These are phyloP conservation scores for Calocybe indica DNA, from an alignment of 768 basidiomycete species.

Conservation along the genomic window DNA sequence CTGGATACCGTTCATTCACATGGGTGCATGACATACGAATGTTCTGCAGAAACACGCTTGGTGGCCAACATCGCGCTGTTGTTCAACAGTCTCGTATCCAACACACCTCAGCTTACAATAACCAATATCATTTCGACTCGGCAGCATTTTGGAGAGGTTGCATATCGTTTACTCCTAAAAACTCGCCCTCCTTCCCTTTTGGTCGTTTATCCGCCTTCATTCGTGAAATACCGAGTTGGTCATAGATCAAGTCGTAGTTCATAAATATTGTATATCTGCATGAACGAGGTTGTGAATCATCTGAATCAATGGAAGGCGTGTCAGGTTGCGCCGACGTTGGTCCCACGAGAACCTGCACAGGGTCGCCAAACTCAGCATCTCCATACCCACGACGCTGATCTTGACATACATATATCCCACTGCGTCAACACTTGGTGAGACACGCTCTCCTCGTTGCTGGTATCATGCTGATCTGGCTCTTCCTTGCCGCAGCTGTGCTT, in stretches of 20 bases:
- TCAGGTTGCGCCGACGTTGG: too few relatives aligned
- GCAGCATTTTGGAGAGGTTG: not conserved
- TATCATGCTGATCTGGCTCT: not conserved
- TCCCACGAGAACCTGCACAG: too few relatives aligned
- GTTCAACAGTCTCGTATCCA: not conserved
- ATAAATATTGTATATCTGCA: too few relatives aligned
- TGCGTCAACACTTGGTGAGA: not conserved
- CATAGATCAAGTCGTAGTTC: too few relatives aligned
- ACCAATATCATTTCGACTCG: not conserved
- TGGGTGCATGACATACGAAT: not conserved
- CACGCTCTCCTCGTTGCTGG: too few relatives aligned
- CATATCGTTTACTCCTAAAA: too few relatives aligned
- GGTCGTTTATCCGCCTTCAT: too few relatives aligned
- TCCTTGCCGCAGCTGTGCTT: not conserved
- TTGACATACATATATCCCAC: not conserved
- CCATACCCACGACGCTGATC: not conserved
- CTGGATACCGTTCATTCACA: not conserved
- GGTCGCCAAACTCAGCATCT: not conserved
- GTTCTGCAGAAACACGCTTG: not conserved
- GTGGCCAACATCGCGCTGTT: not conserved
- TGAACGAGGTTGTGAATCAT: too few relatives aligned
- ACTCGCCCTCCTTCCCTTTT: too few relatives aligned
- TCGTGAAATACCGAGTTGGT: too few relatives aligned
- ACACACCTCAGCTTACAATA: not conserved
- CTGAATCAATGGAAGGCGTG: too few relatives aligned